Percentiles rank a stretch among this genome's conserved stretches.
Evolutionary conservation across 139 green algal species (phyloP).

Genomic region (Micractinium sp.): DNA sequence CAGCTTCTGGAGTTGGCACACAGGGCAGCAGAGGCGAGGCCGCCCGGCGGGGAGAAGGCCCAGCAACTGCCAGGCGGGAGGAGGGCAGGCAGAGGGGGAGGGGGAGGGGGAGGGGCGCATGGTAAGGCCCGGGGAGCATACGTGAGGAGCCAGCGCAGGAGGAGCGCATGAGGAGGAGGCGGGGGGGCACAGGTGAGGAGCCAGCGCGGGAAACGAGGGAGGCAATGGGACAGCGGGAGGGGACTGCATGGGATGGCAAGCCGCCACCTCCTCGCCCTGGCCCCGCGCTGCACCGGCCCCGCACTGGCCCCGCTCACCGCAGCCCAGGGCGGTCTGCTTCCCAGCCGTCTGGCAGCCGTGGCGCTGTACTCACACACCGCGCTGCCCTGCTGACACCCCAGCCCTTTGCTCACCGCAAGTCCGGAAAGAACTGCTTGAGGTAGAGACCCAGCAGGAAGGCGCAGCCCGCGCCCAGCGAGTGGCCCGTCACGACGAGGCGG

Average conservation of each 20-base stretch:
- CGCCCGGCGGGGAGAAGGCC: slow-evolving; percentile 69
- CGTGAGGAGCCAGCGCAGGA: too few relatives aligned
- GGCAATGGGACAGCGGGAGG: too few relatives aligned
- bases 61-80: slow-evolving; percentile 48
- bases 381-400: neutral
- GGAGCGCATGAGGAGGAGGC: neutral
- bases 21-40: slow-evolving; percentile 38
- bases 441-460: slow-evolving; percentile 72
- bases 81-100: neutral
- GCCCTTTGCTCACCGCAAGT: slow-evolving; percentile 38
- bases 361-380: neutral
- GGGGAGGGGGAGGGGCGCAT: neutral
- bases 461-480: slow-evolving; percentile 75
- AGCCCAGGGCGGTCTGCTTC: too few relatives aligned
- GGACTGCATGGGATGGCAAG: too few relatives aligned
- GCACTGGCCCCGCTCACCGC: too few relatives aligned
- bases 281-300: too few relatives aligned
- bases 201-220: too few relatives aligned
- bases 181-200: too few relatives aligned
- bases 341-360: neutral
- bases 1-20: slow-evolving; percentile 35
- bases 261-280: too few relatives aligned
- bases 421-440: slow-evolving; percentile 54
- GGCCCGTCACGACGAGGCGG: slow-evolving; percentile 70
- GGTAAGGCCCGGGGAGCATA: neutral